A percentile compares a stretch with the other conserved stretches of the same genome.
phyloP scores from a whole-genome alignment of 352 stramenopile species.

The Globisporangium camurandrum region DNA sequence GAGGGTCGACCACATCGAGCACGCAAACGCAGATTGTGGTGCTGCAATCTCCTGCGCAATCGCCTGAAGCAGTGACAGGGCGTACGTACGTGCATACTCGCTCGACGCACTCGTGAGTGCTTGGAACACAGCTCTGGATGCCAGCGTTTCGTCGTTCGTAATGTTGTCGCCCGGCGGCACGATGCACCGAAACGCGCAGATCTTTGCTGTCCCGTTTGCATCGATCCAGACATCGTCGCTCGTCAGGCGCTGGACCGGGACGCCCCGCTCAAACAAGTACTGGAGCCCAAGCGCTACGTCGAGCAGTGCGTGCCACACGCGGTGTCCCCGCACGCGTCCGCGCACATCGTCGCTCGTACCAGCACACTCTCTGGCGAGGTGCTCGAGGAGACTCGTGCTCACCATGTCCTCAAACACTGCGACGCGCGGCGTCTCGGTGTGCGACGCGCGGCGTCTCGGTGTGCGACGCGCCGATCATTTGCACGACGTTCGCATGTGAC shows the following conservation, averaged over 20 bases:
- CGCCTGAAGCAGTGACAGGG: not conserved
- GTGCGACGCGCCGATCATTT: too few species aligned
- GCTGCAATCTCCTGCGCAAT: not conserved
- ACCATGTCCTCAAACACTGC: too few species aligned
- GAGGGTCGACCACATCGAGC: not conserved
- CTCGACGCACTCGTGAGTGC: too few species aligned
- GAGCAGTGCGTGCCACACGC: not conserved
- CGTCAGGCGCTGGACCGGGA: not conserved
- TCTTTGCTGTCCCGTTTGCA: not conserved
- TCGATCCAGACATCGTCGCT: not conserved
- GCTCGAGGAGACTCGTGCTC: too few species aligned
- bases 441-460: too few species aligned
- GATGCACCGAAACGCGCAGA: not conserved
- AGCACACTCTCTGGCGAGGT: too few species aligned
- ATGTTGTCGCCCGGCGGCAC: not conserved
- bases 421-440: too few species aligned
- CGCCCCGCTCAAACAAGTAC: not conserved
- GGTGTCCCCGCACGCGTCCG: too few species aligned
- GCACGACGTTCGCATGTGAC: too few species aligned
- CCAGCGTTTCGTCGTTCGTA: not conserved
- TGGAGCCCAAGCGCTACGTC: not conserved
- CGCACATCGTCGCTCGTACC: too few species aligned
- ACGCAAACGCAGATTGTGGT: not conserved
- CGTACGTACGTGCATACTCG: too few species aligned
- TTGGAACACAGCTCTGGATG: not conserved